Conservation (phyloP, 306 rosid genomes). For the Pyrus bretschneideri region DNA sequence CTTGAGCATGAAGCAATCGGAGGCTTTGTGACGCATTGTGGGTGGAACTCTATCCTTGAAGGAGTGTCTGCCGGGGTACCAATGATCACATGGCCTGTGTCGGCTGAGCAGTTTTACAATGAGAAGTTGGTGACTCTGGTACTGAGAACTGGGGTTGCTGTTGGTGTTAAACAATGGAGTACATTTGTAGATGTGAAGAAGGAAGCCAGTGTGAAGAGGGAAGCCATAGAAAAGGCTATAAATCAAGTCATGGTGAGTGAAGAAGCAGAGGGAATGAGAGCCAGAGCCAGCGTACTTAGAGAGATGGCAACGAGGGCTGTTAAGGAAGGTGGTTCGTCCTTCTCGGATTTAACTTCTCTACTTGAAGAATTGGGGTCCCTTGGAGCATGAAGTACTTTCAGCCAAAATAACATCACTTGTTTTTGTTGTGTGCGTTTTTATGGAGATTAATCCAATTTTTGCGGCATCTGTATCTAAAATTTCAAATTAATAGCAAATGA, state of each 20-base stretch:
- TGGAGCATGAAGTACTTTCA: no score
- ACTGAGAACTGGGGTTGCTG: conserved; percentile 20
- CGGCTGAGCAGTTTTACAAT: conserved; percentile 36
- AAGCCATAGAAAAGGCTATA: conserved; percentile 26
- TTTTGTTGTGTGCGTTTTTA: no score
- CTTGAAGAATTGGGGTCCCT: conserved; percentile 1
- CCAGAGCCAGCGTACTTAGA: conserved; percentile 11
- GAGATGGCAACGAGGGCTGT: conserved; percentile 18
- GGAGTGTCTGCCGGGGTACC: conserved; percentile 30
- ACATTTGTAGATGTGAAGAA: conserved; percentile 11
- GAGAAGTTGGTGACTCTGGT: conserved; percentile 31
- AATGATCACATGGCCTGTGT: conserved; percentile 40
- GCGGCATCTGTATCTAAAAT: no score
- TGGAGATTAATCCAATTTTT: no score
- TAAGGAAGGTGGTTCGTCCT: background rate
- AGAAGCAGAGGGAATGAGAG: conserved; percentile 31
- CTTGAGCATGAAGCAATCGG: conserved; percentile 29
- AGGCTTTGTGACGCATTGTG: conserved; percentile 42
- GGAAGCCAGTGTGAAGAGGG: conserved; percentile 10
- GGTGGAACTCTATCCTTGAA: conserved; percentile 42
- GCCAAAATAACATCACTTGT: background rate
- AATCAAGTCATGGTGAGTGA: conserved; percentile 26
- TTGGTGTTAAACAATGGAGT: conserved; percentile 20
- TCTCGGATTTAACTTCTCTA: background rate
- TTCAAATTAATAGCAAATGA: no score